A percentile compares a stretch with the other conserved stretches of the same genome.
These are phyloP conservation scores for Zizania palustris DNA, from an alignment of 202 grass and related monocot genomes.

Conservation along the genomic window DNA sequence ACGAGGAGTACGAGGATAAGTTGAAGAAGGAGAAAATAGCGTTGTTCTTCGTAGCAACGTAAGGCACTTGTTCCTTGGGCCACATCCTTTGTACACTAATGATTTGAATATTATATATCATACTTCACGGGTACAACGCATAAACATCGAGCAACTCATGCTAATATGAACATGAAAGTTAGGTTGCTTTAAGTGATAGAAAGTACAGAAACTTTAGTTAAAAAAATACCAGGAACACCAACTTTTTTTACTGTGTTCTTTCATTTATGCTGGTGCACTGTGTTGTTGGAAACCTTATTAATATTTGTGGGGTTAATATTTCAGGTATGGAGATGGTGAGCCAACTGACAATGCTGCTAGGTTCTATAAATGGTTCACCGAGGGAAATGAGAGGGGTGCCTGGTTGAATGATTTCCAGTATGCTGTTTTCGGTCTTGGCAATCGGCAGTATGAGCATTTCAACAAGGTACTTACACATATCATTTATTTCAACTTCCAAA, in stretches of 20 bases:
- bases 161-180: not conserved
- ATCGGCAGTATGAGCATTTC: constrained; percentile 95
- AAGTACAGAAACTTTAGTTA: not conserved
- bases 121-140: not conserved
- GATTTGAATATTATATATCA: not conserved
- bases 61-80: constrained; percentile 20
- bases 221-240: not conserved
- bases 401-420: constrained; percentile 71
- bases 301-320: constrained; percentile 34
- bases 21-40: constrained; percentile 77
- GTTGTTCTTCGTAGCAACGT: constrained; percentile 90
- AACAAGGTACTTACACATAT: constrained; percentile 64
- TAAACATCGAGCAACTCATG: not conserved
- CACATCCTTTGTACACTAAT: not conserved
- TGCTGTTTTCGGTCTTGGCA: constrained; percentile 90
- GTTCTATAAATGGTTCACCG: constrained; percentile 97
- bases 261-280: constrained; percentile 27
- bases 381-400: constrained; percentile 72
- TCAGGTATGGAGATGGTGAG: constrained; percentile 95
- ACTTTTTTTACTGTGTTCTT: constrained; percentile 20
- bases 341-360: constrained; percentile 93
- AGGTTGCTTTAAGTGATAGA: not conserved
- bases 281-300: constrained; percentile 20
- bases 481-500: constrained; percentile 5
- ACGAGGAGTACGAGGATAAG: constrained; percentile 85